Conservation (phyloP, 345 rosid species). For the Bretschneidera sinensis region DNA sequence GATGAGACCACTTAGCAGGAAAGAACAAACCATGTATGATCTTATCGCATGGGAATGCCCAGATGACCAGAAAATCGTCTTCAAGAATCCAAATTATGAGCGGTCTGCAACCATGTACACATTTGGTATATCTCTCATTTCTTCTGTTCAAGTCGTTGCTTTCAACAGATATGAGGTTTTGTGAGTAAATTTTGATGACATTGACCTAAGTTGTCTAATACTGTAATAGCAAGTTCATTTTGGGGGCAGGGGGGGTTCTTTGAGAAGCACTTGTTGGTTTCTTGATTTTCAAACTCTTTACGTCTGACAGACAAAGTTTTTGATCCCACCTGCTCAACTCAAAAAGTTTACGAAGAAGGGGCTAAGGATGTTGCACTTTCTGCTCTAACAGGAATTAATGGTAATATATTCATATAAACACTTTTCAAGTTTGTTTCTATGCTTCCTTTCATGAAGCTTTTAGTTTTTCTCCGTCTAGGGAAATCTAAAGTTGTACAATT, state of each 20-base stretch:
- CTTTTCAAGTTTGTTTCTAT: neutral
- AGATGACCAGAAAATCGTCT: slow-evolving; percentile 53
- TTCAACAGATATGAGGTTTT: slow-evolving; percentile 1
- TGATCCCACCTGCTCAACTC: slow-evolving; percentile 60
- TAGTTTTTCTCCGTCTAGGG: neutral
- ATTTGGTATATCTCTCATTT: slow-evolving; percentile 42
- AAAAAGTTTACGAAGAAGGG: slow-evolving; percentile 79
- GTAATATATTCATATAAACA: slow-evolving; percentile 26
- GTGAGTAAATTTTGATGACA: neutral
- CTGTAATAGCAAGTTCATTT: too few species aligned
- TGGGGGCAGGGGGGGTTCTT: neutral
- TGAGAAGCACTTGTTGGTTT: slow-evolving; percentile 7
- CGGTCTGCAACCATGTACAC: slow-evolving; percentile 35
- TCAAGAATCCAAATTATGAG: slow-evolving; percentile 64
- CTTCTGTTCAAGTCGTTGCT: neutral
- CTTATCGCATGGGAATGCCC: slow-evolving; percentile 92
- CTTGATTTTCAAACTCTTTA: neutral
- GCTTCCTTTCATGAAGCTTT: neutral
- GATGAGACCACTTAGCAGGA: slow-evolving; percentile 75
- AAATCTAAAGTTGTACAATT: neutral
- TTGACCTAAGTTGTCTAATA: neutral
- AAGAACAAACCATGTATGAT: slow-evolving; percentile 83
- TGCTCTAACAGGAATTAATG: slow-evolving; percentile 84
- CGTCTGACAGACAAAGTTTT: slow-evolving; percentile 70
- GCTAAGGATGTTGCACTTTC: slow-evolving; percentile 89